phyloP scores from a whole-genome alignment of 371 early-diverging fungal genomes.

The Mortierella sp. region DNA sequence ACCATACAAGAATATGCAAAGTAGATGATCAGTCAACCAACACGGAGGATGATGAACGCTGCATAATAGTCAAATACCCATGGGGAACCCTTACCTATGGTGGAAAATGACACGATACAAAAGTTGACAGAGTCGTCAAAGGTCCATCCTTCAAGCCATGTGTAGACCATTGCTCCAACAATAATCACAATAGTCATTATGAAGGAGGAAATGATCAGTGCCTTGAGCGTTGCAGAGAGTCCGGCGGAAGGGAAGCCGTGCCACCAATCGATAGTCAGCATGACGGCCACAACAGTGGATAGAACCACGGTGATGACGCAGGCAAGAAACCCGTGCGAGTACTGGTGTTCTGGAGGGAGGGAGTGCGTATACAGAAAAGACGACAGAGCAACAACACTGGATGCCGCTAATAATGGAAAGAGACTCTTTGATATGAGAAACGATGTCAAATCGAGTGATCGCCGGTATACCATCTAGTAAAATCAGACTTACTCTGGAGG shows the following conservation, averaged over 20 bases:
- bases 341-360: conserved; percentile 26
- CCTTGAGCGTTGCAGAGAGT: conserved; percentile 44
- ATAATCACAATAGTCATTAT: conserved; percentile 49
- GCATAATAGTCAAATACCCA: no score
- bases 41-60: not conserved
- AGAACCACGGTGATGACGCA: conserved; percentile 43
- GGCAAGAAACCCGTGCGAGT: conserved; percentile 48
- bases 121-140: conserved; percentile 51
- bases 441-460: no score
- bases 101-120: conserved; percentile 51
- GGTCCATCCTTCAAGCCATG: conserved; percentile 33
- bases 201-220: conserved; percentile 47
- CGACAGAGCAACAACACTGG: conserved; percentile 30
- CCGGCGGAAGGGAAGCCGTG: conserved; percentile 48
- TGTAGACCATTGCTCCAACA: conserved; percentile 35
- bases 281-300: conserved; percentile 35
- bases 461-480: no score
- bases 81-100: conserved; percentile 32
- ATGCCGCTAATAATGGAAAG: conserved; percentile 20
- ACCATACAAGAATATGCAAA: not conserved
- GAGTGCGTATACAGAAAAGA: conserved; percentile 37
- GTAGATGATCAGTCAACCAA: not conserved
- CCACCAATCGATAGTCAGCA: conserved; percentile 51
- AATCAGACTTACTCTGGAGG: conserved; percentile 28
- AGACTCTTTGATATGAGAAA: not conserved